phyloP scores from a whole-genome alignment of 495 filamentous ascomycete genomes.

The Ascobolus immersus region DNA sequence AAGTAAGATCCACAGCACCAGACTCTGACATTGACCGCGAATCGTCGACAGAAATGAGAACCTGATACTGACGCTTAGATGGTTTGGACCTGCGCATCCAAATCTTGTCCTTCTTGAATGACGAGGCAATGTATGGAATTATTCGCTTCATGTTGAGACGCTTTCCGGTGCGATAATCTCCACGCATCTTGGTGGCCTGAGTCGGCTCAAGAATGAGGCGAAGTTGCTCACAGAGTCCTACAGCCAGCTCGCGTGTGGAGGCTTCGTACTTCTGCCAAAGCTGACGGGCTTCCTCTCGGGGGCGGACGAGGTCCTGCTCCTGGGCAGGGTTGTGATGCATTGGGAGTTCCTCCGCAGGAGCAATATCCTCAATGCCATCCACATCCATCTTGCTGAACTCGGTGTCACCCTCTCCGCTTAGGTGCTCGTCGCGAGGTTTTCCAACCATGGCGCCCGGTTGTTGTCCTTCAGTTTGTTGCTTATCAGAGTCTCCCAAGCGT shows the following conservation, averaged over 20 bases:
- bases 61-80: constrained; percentile 80
- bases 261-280: constrained; percentile 71
- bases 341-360: neutral
- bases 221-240: constrained; percentile 72
- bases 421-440: constrained; percentile 7
- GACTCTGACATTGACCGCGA: constrained; percentile 59
- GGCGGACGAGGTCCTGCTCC: constrained; percentile 10
- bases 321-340: constrained; percentile 19
- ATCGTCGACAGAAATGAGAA: constrained; percentile 92
- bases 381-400: constrained; percentile 10
- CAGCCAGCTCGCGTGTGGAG: constrained; percentile 59
- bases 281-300: constrained; percentile 36
- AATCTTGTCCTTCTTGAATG: constrained; percentile 97
- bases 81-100: constrained; percentile 90
- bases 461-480: constrained; percentile 24
- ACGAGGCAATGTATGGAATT: constrained; percentile 91
- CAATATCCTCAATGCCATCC: neutral
- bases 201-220: constrained; percentile 87
- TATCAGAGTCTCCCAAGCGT: constrained; percentile 15
- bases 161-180: constrained; percentile 92
- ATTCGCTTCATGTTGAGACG: constrained; percentile 97
- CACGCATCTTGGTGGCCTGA: constrained; percentile 81
- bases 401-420: constrained; percentile 1
- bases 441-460: constrained; percentile 18
- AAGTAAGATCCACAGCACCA: constrained; percentile 37